Base-by-base conservation (phyloP, 2,329 filamentous ascomycete species). In the Clonostachys byssicola region DNA sequence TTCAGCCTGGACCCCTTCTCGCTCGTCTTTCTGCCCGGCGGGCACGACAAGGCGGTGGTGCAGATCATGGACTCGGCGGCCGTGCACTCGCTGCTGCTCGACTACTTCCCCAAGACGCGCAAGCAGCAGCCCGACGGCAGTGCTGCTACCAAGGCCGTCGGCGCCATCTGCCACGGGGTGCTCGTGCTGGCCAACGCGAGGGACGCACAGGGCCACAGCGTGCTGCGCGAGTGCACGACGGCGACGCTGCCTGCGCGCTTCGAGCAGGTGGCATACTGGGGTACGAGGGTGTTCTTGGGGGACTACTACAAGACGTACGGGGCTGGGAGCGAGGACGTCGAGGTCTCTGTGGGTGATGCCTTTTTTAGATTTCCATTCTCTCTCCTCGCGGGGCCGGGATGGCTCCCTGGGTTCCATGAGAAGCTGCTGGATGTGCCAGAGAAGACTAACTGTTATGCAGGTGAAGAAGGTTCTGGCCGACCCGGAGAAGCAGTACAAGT, bases 281-380 rank as follows among this genome's bases (percentile, higher is more conserved):
- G 66, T 5, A 79, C 76, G 4, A 61, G 72, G 36, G 58, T 62
- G 3, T 71, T 77, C 40, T 56, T 79, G 12, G 76, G 75, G 4
- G 76, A 79, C 47, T 79, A 79, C 52, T 79, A 78, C 57, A 80
- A 80, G 66, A 78, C 75, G 3, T 79, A 76, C 47, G 77, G 77
- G 1, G 68, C 69, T 4, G 68, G 73, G 1, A 75, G 71, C 49
- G 72, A 74, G 34, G 66, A 72, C 49, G 72, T 77, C 5, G 72
- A 79, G 52, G 60, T 64, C 6, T 65, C 67, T 40, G 74, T 76
- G 54, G 58, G 69, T 57, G 14, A 5, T 23, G 10, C 7, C 17
- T 18, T 45, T 39, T 36, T 40, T 23, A 42, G 42, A 14, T 12
- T 40, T 42, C 9, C 34, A 42, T 17, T 23, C 34, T 8, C 17